These are phyloP conservation scores for Periconia sp. DNA, from an alignment of 2,329 filamentous ascomycete genomes.

Conservation along the genomic window DNA sequence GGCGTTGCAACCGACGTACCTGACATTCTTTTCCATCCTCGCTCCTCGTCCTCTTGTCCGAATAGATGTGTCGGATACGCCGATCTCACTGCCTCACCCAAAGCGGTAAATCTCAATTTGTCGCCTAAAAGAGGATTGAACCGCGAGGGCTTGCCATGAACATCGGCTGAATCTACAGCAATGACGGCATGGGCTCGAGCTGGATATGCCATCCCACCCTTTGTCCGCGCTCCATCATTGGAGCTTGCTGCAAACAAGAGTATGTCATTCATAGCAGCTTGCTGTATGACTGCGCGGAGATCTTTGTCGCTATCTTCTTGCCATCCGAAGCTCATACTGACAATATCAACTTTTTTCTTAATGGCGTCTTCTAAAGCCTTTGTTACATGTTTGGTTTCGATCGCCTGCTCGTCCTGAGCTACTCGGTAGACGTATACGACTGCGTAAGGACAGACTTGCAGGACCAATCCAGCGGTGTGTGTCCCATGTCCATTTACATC, in stretches of 20 bases:
- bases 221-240: constrained; percentile 6
- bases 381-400: constrained; percentile 6
- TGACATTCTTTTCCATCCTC: constrained; percentile 1
- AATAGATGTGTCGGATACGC: background rate
- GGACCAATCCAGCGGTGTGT: constrained; percentile 13
- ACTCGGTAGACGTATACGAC: constrained; percentile 17
- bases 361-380: constrained; percentile 18
- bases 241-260: constrained; percentile 17
- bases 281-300: background rate
- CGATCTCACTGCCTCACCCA: constrained; percentile 6
- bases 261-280: constrained; percentile 1
- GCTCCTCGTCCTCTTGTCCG: constrained; percentile 1
- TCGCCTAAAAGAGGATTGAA: constrained; percentile 8
- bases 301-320: constrained; percentile 3
- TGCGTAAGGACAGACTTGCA: constrained; percentile 18
- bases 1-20: constrained; percentile 18
- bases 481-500: constrained; percentile 18
- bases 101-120: constrained; percentile 5
- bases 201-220: constrained; percentile 11
- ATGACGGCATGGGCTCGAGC: constrained; percentile 15
- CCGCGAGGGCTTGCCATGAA: constrained; percentile 3
- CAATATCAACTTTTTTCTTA: constrained; percentile 16
- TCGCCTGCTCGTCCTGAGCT: background rate
- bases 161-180: constrained; percentile 13
- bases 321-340: constrained; percentile 20